These are phyloP conservation scores for Auricularia sp. DNA, from an alignment of 768 basidiomycete genomes.

Conservation along the genomic window DNA sequence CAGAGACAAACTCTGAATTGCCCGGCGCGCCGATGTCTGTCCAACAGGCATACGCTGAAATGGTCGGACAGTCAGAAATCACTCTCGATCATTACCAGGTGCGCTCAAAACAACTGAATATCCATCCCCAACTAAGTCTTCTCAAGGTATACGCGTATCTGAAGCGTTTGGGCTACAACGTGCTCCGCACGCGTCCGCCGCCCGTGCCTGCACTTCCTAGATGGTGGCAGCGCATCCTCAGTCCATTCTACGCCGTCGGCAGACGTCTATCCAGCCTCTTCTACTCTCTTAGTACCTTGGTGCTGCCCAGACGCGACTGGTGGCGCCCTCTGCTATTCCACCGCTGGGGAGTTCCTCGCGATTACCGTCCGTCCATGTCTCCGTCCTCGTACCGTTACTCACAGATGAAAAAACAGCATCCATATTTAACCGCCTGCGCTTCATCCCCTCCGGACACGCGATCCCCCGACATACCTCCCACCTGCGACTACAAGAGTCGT, in stretches of 20 bases:
- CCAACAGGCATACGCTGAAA: slow-evolving; percentile 79
- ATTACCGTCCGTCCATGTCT: slow-evolving; percentile 35
- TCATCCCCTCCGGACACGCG: slow-evolving; percentile 59
- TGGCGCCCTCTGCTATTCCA: slow-evolving; percentile 52
- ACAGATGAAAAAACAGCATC: slow-evolving; percentile 36
- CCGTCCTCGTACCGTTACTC: neutral
- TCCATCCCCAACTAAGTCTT: neutral
- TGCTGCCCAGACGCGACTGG: slow-evolving; percentile 41
- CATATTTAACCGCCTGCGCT: slow-evolving; percentile 58
- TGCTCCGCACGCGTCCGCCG: slow-evolving; percentile 66
- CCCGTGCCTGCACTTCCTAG: slow-evolving; percentile 16
- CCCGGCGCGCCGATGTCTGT: slow-evolving; percentile 76
- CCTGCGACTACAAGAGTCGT: slow-evolving; percentile 13
- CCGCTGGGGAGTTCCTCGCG: slow-evolving; percentile 35
- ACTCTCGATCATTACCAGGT: slow-evolving; percentile 88
- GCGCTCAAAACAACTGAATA: slow-evolving; percentile 9
- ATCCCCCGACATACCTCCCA: slow-evolving; percentile 33
- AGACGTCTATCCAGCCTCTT: slow-evolving; percentile 14
- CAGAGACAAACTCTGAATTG: slow-evolving; percentile 19
- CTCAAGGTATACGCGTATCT: slow-evolving; percentile 84
- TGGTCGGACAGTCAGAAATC: slow-evolving; percentile 71
- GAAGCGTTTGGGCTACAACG: slow-evolving; percentile 81
- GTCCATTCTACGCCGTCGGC: slow-evolving; percentile 24
- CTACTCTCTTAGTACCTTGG: slow-evolving; percentile 8
- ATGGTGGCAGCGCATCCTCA: slow-evolving; percentile 16